Conservation (phyloP, 176 grass and related monocot genomes). For the Leersia perrieri region DNA sequence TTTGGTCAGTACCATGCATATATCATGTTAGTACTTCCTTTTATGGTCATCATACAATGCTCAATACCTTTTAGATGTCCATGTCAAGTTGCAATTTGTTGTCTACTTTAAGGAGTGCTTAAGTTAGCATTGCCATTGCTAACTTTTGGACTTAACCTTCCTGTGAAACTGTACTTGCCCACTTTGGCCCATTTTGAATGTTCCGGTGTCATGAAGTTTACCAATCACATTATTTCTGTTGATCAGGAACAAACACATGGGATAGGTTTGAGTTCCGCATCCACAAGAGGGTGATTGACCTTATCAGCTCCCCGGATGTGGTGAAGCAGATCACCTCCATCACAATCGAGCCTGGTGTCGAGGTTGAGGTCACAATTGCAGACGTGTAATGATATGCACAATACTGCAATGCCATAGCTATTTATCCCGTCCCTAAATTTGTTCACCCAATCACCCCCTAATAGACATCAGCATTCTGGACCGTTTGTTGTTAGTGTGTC, state of each 20-base stretch:
- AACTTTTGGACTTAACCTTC: background rate
- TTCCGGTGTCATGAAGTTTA: background rate
- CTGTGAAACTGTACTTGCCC: background rate
- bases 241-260: conserved; percentile 56
- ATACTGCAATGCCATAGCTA: background rate
- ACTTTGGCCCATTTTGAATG: background rate
- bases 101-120: background rate
- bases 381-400: conserved; percentile 13
- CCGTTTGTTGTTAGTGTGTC: background rate
- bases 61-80: background rate
- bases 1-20: background rate
- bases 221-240: background rate
- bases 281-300: conserved; percentile 54
- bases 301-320: conserved; percentile 48
- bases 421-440: conserved; percentile 11
- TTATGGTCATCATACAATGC: background rate
- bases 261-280: conserved; percentile 57
- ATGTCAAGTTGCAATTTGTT: background rate
- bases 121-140: background rate
- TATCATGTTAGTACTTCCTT: background rate
- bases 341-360: conserved; percentile 42
- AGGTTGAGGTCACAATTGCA: conserved; percentile 51
- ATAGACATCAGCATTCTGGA: background rate
- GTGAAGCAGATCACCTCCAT: conserved; percentile 54
- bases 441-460: background rate